phyloP scores from a whole-genome alignment of 1,139 yeast genomes.

The Tardiomyces blankii region DNA sequence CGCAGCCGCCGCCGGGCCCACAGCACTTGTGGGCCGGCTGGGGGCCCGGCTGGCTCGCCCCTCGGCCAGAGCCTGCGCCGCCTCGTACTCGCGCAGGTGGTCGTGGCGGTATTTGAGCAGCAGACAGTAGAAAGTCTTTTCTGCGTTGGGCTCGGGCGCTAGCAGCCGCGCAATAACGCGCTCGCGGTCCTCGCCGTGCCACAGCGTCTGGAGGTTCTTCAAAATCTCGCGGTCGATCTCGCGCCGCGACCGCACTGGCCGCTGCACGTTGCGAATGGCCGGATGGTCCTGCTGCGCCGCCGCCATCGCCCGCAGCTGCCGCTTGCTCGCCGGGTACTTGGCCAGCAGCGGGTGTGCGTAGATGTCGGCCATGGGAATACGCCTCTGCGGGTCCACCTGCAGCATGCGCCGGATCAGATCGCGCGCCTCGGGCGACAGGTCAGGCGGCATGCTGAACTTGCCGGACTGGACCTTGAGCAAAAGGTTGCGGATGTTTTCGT shows the following conservation, averaged over 20 bases:
- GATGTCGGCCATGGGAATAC: constrained; percentile 68
- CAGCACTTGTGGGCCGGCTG: not conserved
- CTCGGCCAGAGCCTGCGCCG: not conserved
- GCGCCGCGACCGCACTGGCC: constrained; percentile 38
- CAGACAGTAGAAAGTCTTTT: constrained; percentile 81
- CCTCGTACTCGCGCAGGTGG: constrained; percentile 30
- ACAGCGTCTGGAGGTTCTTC: constrained; percentile 73
- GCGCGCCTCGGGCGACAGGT: constrained; percentile 70
- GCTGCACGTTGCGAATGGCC: constrained; percentile 21
- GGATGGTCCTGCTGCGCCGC: constrained; percentile 5
- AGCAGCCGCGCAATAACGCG: constrained; percentile 49
- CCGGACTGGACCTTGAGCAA: constrained; percentile 89
- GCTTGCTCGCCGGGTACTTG: constrained; percentile 45
- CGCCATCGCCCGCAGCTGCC: not conserved
- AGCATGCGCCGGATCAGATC: constrained; percentile 79
- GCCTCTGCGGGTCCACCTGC: constrained; percentile 62
- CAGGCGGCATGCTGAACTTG: constrained; percentile 69
- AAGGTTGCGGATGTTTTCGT: constrained; percentile 80
- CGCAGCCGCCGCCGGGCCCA: not conserved
- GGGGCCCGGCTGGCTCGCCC: not conserved
- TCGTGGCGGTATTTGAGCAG: constrained; percentile 77
- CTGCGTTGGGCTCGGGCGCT: constrained; percentile 56
- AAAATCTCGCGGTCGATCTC: constrained; percentile 76
- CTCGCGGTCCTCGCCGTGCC: constrained; percentile 75
- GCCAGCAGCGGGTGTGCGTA: constrained; percentile 66